phyloP scores from a whole-genome alignment of 2,329 filamentous ascomycete genomes.

The Acrodontium crateriforme region DNA sequence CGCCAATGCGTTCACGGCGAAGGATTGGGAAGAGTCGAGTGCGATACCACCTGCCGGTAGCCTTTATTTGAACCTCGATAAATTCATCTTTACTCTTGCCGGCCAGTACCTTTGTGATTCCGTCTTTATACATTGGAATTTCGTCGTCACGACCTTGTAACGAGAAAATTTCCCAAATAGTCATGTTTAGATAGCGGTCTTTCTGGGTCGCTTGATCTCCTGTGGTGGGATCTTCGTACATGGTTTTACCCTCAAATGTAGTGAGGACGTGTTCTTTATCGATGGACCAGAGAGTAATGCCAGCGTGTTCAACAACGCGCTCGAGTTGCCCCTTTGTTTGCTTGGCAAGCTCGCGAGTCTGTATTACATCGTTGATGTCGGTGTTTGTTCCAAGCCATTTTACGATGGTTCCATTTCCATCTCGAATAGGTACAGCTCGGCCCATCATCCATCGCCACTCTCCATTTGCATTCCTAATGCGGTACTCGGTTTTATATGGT shows the following conservation, averaged over 20 bases:
- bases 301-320: slow-evolving; percentile 60
- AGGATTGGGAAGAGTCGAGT: slow-evolving; percentile 57
- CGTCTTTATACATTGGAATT: slow-evolving; percentile 33
- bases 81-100: slow-evolving; percentile 47
- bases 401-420: slow-evolving; percentile 53
- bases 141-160: slow-evolving; percentile 18
- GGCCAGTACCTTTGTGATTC: slow-evolving; percentile 51
- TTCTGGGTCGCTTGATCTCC: slow-evolving; percentile 4
- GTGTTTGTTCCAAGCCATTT: slow-evolving; percentile 76
- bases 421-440: slow-evolving; percentile 50
- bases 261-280: slow-evolving; percentile 48
- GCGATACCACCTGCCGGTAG: slow-evolving; percentile 52
- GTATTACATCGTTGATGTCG: slow-evolving; percentile 62
- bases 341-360: slow-evolving; percentile 51
- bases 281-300: slow-evolving; percentile 63
- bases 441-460: slow-evolving; percentile 70
- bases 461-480: slow-evolving; percentile 51
- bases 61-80: slow-evolving; percentile 46
- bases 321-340: slow-evolving; percentile 56
- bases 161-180: slow-evolving; percentile 51
- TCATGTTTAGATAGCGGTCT: slow-evolving; percentile 38
- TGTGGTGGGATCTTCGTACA: slow-evolving; percentile 5
- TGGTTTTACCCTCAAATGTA: slow-evolving; percentile 53
- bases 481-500: slow-evolving; percentile 56
- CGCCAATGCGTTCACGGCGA: slow-evolving; percentile 40